Conservation (phyloP, 1,284 basidiomycete species). For the Calocybe gambosa region DNA sequence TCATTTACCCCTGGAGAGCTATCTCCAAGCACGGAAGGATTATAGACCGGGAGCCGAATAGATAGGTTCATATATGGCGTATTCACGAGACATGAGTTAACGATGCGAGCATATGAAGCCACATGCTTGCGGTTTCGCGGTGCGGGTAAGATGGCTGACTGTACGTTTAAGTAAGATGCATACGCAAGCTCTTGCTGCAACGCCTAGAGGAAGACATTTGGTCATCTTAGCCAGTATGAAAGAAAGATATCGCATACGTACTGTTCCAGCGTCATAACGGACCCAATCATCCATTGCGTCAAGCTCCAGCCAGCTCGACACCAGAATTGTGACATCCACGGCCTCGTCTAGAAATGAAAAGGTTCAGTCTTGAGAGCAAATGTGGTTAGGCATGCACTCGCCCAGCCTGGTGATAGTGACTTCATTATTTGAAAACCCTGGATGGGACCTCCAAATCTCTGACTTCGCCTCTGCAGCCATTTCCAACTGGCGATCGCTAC, state of each 20-base stretch:
- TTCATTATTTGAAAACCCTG: slow-evolving; percentile 78
- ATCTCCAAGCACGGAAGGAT: slow-evolving; percentile 52
- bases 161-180: slow-evolving; percentile 87
- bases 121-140: slow-evolving; percentile 81
- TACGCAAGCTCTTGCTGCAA: slow-evolving; percentile 91
- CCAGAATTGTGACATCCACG: slow-evolving; percentile 68
- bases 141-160: slow-evolving; percentile 83
- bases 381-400: slow-evolving; percentile 30
- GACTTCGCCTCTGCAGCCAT: slow-evolving; percentile 65
- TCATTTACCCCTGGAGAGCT: slow-evolving; percentile 17
- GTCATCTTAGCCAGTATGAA: not conserved
- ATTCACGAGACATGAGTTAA: slow-evolving; percentile 72
- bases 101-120: slow-evolving; percentile 88
- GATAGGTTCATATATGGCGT: slow-evolving; percentile 72
- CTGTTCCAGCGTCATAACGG: slow-evolving; percentile 92
- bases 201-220: slow-evolving; percentile 50
- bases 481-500: slow-evolving; percentile 43
- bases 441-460: slow-evolving; percentile 84
- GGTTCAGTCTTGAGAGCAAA: not conserved
- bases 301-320: slow-evolving; percentile 93
- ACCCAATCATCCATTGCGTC: slow-evolving; percentile 93
- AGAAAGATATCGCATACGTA: slow-evolving; percentile 32
- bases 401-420: slow-evolving; percentile 84
- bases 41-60: slow-evolving; percentile 81
- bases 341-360: slow-evolving; percentile 64